phyloP scores from a whole-genome alignment of 2,329 filamentous ascomycete species.

The Alternaria novae-zelandiae region DNA sequence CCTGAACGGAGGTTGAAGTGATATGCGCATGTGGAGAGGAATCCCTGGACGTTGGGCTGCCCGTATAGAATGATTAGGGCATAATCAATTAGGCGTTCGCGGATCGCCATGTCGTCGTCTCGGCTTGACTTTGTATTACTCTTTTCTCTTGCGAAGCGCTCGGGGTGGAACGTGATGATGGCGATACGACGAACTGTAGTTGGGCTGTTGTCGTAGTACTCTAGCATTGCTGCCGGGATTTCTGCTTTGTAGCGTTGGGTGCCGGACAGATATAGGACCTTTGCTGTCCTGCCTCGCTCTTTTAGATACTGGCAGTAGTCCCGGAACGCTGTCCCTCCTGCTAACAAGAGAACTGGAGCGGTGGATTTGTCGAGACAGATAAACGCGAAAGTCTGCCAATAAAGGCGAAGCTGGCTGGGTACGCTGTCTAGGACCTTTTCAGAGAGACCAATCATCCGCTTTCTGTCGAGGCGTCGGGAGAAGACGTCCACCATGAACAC shows the following conservation, averaged over 20 bases:
- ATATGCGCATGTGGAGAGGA: neutral
- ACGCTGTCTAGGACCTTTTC: neutral
- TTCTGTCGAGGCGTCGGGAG: neutral
- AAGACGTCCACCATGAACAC: neutral
- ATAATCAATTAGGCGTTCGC: neutral
- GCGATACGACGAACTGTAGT: neutral
- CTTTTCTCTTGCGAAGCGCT: neutral
- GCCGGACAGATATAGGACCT: neutral
- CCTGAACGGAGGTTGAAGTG: neutral
- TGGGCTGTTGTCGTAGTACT: neutral
- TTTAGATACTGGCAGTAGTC: neutral
- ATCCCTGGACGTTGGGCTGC: neutral
- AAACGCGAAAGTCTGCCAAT: neutral
- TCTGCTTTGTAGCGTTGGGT: neutral
- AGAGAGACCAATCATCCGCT: neutral
- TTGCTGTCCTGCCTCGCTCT: neutral
- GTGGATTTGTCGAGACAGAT: neutral
- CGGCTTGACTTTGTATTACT: neutral
- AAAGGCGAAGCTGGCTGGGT: neutral
- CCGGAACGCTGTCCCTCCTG: neutral
- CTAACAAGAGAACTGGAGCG: neutral
- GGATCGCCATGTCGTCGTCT: neutral
- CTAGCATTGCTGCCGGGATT: neutral
- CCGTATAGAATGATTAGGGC: neutral
- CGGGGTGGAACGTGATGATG: neutral